These are phyloP conservation scores for Candida yuanshanica DNA, from an alignment of 805 yeast genomes.

Conservation along the genomic window DNA sequence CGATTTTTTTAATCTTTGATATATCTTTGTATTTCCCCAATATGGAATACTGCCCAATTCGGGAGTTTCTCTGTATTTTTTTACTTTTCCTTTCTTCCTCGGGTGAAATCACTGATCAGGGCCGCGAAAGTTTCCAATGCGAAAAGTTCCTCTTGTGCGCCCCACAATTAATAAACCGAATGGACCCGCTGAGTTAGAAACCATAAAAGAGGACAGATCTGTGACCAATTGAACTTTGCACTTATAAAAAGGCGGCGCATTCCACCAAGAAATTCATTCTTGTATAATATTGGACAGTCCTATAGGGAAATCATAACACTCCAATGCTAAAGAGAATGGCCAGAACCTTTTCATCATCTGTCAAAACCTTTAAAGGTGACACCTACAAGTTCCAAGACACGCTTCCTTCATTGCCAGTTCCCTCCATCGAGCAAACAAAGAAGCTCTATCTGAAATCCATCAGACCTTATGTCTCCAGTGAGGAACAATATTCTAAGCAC, in stretches of 20 bases:
- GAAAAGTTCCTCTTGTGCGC: not conserved
- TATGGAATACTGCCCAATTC: not conserved
- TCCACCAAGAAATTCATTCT: no score
- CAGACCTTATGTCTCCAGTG: constrained; percentile 54
- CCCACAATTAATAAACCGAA: not conserved
- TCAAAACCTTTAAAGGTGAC: constrained; percentile 44
- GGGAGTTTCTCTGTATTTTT: not conserved
- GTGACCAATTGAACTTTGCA: not conserved
- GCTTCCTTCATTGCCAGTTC: constrained; percentile 85
- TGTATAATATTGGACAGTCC: no score
- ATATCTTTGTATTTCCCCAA: constrained; percentile 6
- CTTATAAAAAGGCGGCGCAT: no score
- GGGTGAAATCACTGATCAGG: not conserved
- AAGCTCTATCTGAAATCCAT: constrained; percentile 64
- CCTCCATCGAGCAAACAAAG: constrained; percentile 67
- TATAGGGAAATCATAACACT: not conserved
- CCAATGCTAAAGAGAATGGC: constrained; percentile 22
- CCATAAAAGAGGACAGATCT: not conserved
- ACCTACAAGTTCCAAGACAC: constrained; percentile 67
- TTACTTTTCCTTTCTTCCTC: not conserved
- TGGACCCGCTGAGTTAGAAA: not conserved
- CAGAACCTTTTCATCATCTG: constrained; percentile 18
- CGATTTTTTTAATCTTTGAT: not conserved
- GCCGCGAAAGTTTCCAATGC: not conserved
- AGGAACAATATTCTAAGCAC: constrained; percentile 48